Evolutionary conservation across 139 green algal species (phyloP), one percentile per base, ranked within the genome.

Genomic region (Closterium sp.): DNA sequence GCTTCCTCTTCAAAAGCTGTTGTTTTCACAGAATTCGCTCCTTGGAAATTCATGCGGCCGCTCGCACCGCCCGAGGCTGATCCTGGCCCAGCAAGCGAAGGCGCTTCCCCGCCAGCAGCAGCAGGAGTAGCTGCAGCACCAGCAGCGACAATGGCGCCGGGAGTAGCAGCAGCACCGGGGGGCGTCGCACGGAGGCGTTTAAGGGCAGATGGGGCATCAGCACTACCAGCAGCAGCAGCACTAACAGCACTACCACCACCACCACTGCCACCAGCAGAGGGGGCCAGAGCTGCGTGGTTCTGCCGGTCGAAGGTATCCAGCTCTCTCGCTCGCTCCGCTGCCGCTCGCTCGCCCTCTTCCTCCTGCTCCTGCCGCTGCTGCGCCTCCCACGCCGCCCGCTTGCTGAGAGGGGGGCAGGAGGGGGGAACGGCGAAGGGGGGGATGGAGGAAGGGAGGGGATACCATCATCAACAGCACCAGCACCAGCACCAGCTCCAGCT

Each of bases 1-100:
- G 92, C 88, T 66, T 95, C 93, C 19, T 90, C 92, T 36, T 95
- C 93, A 34, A 92, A 94, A 5, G 91, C 87, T n/a, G 92, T 94
- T 55, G 86, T 91, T 84, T 94, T 94, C 38, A 91, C 90, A 34
- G 69, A 92, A 33, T 76, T 91, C 9, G 92, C 92, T 91, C 92
- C 92, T 55, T 93, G 90, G 66, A 94, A 94, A 69, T 69, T 69
- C 43, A 69, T 69, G 12, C 43, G 43, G 34, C 91, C 66, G 34
- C 87, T 84, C 84, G 28, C 66, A 28, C 43, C 23, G 43, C 43
- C 43, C 9, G 43, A 69, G 23, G 12, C 43, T 66, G 38, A 9
- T 66, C 3, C 38, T 66, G 38, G 9, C 19, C 38, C 38, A 9
- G 38, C 43, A 69, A 69, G 43, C 23, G 43, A 69, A 16, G 43